These are phyloP conservation scores for Quercus variabilis DNA, from an alignment of 306 rosid genomes.

Conservation along the genomic window DNA sequence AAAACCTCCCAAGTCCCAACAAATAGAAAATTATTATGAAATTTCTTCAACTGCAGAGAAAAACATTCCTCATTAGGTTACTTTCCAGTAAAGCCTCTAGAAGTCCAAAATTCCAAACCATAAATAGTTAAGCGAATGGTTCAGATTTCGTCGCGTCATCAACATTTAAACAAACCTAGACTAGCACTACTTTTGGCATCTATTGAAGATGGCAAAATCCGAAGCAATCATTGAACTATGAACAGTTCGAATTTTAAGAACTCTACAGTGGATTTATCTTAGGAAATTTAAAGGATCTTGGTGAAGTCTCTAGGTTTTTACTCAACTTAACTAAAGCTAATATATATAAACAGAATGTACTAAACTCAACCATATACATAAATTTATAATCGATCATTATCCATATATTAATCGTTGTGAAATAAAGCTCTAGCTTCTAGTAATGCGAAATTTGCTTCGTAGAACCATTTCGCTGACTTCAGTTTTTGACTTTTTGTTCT, in stretches of 20 bases:
- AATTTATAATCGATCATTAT: not conserved
- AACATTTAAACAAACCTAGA: too few relatives aligned
- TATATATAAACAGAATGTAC: not conserved
- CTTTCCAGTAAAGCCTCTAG: not conserved
- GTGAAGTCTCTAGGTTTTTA: not conserved
- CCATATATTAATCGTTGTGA: not conserved
- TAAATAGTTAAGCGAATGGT: too few relatives aligned
- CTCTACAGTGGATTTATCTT: too few relatives aligned
- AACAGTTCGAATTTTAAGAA: too few relatives aligned
- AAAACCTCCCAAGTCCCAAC: not conserved
- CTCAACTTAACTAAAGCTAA: not conserved
- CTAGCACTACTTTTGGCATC: too few relatives aligned
- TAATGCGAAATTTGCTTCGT: not conserved
- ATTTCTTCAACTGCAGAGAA: not conserved
- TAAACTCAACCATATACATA: not conserved
- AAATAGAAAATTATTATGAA: not conserved
- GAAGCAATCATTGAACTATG: too few relatives aligned
- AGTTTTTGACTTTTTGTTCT: not conserved
- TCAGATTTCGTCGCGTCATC: too few relatives aligned
- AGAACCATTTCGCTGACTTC: not conserved
- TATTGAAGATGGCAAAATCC: too few relatives aligned
- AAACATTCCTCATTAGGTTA: not conserved
- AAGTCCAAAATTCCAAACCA: too few relatives aligned
- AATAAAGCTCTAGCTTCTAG: not conserved
- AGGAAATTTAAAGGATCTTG: too few relatives aligned